Evolutionary conservation across 768 basidiomycete genomes (phyloP), one percentile per base, ranked within the genome.

Genomic region (Russula ochroleuca): DNA sequence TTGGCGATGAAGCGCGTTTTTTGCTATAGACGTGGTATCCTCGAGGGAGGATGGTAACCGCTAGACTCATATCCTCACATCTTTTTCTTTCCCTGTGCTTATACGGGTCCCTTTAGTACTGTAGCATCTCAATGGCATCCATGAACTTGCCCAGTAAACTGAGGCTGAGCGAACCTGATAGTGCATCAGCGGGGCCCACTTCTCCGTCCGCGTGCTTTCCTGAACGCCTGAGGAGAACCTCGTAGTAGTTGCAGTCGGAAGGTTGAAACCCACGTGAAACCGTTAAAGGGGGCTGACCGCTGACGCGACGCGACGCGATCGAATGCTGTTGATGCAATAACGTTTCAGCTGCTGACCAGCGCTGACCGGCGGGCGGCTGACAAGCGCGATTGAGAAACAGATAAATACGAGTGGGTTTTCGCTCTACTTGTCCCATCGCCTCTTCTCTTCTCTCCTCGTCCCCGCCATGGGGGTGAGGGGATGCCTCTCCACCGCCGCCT

Each of bases 51-150:
- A 41, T 19, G 50, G 33, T 40, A 64, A 57, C 45, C 10, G 28
- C 25, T 55, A 59, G 52, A 59, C 57, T 23, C 19, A 53, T 41
- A 35, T 40, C 43, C 5, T 33, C 62, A 59, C 23, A 45, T 21
- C 43, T 48, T 35, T 13, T 17, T 33, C n/a, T 59, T 52, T 28
- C 17, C 17, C 21, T 33, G 31, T 54, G 51, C 45, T 51, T 47
- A 59, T 49, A 47, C 40, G 28, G n/a, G 33, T 37, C 45, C 41
- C 50, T 28, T 33, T 47, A 47, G 38, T 52, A 56, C 52, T 35
- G 33, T 50, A 47, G 49, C 49, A 37, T 65, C 23, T 38, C 13
- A 38, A 51, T 51, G 53, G 45, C 19, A 56, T 55, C 41, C 49
- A 52, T 62, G 17, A 35, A 19, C 45, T 50, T 38, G 9, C 63